These are phyloP conservation scores for Sporothrix protearum DNA, from an alignment of 2,329 filamentous ascomycete species.

Conservation along the genomic window DNA sequence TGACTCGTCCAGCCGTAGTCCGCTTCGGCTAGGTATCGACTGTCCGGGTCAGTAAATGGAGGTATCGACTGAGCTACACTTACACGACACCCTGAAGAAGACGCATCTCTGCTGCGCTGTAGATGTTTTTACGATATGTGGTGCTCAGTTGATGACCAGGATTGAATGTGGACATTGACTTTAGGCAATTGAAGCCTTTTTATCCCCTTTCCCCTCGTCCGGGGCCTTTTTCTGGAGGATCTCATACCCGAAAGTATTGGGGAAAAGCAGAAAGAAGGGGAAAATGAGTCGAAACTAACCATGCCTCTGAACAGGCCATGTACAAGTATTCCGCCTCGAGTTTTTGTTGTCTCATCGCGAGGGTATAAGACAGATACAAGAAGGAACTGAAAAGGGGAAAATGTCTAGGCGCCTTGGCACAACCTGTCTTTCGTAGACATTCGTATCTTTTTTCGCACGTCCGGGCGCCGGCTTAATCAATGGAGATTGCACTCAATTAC, in stretches of 20 bases:
- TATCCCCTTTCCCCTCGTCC: neutral
- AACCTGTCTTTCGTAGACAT: neutral
- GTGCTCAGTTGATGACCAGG: neutral
- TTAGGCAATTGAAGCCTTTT: neutral
- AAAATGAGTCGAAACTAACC: neutral
- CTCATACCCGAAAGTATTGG: neutral
- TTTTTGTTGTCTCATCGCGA: neutral
- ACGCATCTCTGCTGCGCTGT: no score
- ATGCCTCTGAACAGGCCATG: neutral
- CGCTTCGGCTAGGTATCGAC: neutral
- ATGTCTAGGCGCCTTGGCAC: neutral
- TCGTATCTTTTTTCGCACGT: neutral
- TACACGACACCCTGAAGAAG: no score
- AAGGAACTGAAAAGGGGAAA: neutral
- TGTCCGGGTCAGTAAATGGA: neutral
- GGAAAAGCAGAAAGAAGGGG: neutral
- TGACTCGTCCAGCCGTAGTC: neutral
- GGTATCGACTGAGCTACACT: no score
- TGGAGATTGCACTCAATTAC: conserved; percentile 11
- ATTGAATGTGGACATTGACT: neutral
- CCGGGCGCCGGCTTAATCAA: conserved; percentile 11
- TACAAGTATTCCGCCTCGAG: neutral
- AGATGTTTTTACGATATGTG: neutral
- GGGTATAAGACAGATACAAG: neutral
- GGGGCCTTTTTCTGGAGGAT: neutral